Evolutionary conservation across 345 rosid species (phyloP), one percentile per base, ranked within the genome.

Genomic region (Barbarea vulgaris): DNA sequence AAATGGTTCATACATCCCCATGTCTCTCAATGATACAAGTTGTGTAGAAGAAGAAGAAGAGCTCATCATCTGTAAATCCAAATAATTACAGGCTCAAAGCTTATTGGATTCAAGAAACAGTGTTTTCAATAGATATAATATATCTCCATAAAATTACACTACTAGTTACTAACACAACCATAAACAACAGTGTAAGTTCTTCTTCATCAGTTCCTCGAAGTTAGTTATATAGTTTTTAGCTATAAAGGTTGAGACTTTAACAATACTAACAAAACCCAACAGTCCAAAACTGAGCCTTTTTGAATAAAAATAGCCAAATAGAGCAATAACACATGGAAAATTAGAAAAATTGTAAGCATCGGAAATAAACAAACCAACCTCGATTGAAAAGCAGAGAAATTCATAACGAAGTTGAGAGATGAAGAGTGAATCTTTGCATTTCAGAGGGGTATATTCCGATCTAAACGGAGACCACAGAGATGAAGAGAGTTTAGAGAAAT

Each of bases 1-100:
- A 55, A 87, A 85, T 15, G 93, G 88, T 81, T 93, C 94, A 44
- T 86, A 93, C 41, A 88, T 77, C 70, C 87, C 87, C 86, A 93
- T 85, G 69, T 75, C 82, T 82, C 88, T 78, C 15, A 82, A 58
- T 70, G 84, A 70, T n/a, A 85, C 75, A 12, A 87, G 75, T 79
- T 93, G 93, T 70, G 91, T 71, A 72, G 92, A 51, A 55, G 89
- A 79, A 62, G 87, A 81, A 50, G 90, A 82, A 75, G 89, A 80
- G 81, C 83, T 85, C 96, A 91, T 89, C 77, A 61, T 84, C 81
- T 85, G 60, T 34, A 27, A 50, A 54, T 6, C 24, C 57, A 34
- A 75, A 21, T 19, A 22, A 44, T 31, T 2, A 42, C 56, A 73
- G 11, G 1, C 46, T 54, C 77, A 60, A 37, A 37, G 10, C 68